These are phyloP conservation scores for Fusarium pininemorale DNA, from an alignment of 2,329 filamentous ascomycete genomes.

Conservation along the genomic window DNA sequence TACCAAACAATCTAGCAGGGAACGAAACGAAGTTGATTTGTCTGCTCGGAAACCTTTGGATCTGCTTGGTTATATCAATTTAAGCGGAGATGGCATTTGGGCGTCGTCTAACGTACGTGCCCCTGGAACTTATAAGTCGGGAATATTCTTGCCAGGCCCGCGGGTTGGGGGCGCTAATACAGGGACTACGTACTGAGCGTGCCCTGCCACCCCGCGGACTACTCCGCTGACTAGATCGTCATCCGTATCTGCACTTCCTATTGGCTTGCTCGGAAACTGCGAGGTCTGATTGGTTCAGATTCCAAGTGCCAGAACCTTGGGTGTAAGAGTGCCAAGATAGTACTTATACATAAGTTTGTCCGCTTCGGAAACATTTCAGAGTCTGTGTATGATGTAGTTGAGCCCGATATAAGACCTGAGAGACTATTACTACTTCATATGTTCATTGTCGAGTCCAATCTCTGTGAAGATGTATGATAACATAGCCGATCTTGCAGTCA, in stretches of 20 bases:
- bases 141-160: neutral
- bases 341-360: neutral
- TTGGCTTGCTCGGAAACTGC: constrained; percentile 34
- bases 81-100: neutral
- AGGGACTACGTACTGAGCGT: neutral
- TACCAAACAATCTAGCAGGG: neutral
- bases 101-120: neutral
- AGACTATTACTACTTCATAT: neutral
- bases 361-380: neutral
- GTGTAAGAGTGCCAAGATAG: neutral
- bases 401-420: neutral
- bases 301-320: neutral
- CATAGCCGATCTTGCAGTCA: neutral
- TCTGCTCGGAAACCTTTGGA: constrained; percentile 30
- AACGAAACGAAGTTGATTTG: constrained; percentile 8
- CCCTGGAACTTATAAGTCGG: constrained; percentile 16
- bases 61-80: constrained; percentile 23
- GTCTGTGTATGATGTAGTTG: neutral
- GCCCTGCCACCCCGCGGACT: constrained; percentile 10
- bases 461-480: neutral
- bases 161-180: neutral
- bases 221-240: constrained; percentile 3
- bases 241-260: neutral
- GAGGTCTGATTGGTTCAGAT: constrained; percentile 24
- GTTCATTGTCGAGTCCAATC: neutral